Base-by-base conservation (phyloP, 768 basidiomycete species). In the Pleurotus tuber-regium region DNA sequence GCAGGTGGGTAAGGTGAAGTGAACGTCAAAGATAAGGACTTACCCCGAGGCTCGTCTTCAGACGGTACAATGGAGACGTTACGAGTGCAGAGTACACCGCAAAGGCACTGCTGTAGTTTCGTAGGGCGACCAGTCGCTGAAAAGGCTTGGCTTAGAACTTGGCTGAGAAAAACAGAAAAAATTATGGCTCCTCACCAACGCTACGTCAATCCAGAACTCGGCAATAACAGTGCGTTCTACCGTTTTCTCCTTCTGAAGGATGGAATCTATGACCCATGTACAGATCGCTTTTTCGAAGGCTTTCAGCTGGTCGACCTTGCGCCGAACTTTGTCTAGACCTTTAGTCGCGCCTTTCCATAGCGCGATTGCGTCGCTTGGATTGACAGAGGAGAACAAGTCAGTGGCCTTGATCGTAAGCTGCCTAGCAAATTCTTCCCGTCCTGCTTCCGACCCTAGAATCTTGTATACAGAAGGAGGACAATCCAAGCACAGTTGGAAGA, bases 121-220 rank as follows among this genome's bases (percentile, higher is more conserved):
- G 70, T 21, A 76, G 60, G 18, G 66, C 63, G 26, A 78, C 62
- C 41, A 76, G 79, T 48, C 67, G 63, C 80, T 82, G 50, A 5
- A 36, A 54, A 11, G 23, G 44, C 41, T 63, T 33, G 36, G 25
- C 33, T 9, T 39, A 16, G 19, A 25, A 30, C 19, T 16, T 10
- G 14, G 46, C 12, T 11, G 24, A 31, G 30, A 4, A 41, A 12
- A 29, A 23, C 39, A 42, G 42, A 21, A 18, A n/a, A 31, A 30
- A n/a, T 6, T n/a, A n/a, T n/a, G n/a, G n/a, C 18, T 30, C 57
- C 68, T 52, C 53, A 80, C 78, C 10, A 56, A 64, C 18, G 78
- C 73, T 40, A 78, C 54, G 47, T 78, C 74, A 21, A 78, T 41
- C 70, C 78, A 77, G 54, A 78, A 73, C 36, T 66, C 66, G 0